These are phyloP conservation scores for Pichia sp. DNA, from an alignment of 1,139 yeast species.

Conservation along the genomic window DNA sequence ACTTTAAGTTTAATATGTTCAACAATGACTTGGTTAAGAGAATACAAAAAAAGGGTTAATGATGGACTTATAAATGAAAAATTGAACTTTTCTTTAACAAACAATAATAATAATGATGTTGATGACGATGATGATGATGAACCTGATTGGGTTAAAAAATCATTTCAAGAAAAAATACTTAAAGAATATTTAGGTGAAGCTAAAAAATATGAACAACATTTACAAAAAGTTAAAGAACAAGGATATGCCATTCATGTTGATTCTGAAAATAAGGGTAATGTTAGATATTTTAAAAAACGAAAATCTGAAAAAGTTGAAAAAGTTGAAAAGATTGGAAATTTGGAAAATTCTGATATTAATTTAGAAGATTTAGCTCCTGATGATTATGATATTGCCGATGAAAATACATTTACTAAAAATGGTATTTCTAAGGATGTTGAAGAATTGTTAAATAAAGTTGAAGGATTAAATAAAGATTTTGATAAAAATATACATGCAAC, in stretches of 20 bases:
- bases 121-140: slow-evolving; percentile 38
- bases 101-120: slow-evolving; percentile 14
- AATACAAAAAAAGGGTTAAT: slow-evolving; percentile 37
- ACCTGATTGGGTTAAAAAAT: slow-evolving; percentile 48
- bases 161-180: slow-evolving; percentile 34
- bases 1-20: slow-evolving; percentile 84
- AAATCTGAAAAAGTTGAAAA: slow-evolving; percentile 3
- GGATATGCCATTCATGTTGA: slow-evolving; percentile 18
- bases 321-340: not conserved
- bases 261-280: slow-evolving; percentile 7
- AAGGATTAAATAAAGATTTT: slow-evolving; percentile 12
- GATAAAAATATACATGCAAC: slow-evolving; percentile 6
- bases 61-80: slow-evolving; percentile 18
- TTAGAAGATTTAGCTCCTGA: slow-evolving; percentile 35
- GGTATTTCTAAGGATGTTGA: slow-evolving; percentile 40
- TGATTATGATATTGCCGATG: slow-evolving; percentile 35
- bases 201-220: slow-evolving; percentile 37
- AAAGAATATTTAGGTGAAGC: slow-evolving; percentile 31
- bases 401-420: slow-evolving; percentile 9
- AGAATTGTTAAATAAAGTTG: slow-evolving; percentile 36
- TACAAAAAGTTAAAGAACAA: slow-evolving; percentile 28
- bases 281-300: slow-evolving; percentile 13
- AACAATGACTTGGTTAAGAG: slow-evolving; percentile 78
- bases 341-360: slow-evolving; percentile 13
- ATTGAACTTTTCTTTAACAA: not conserved